Conservation (phyloP, 2,329 filamentous ascomycete genomes). For the Sclerotinia nivalis region DNA sequence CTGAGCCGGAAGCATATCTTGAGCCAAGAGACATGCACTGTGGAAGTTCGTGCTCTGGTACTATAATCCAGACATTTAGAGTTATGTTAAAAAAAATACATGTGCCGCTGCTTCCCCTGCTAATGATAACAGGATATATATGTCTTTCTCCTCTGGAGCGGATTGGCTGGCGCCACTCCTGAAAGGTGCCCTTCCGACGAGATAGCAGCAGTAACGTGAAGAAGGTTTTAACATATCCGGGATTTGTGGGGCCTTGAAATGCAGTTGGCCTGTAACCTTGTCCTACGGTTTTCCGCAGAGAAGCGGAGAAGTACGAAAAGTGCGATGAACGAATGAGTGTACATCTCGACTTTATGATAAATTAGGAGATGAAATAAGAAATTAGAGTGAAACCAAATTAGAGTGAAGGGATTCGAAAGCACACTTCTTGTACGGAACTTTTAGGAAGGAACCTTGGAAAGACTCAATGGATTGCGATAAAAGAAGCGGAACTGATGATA, state of each 20-base stretch:
- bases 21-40: slow-evolving; percentile 29
- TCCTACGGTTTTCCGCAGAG: background rate
- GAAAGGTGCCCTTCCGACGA: background rate
- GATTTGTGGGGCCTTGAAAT: background rate
- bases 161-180: background rate
- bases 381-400: background rate
- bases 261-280: slow-evolving; percentile 9
- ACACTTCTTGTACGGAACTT: too few species aligned
- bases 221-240: background rate
- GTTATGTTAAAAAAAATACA: slow-evolving; percentile 45
- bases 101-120: slow-evolving; percentile 52
- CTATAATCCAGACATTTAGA: slow-evolving; percentile 43
- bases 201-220: background rate
- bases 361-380: too few species aligned
- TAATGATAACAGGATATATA: slow-evolving; percentile 40
- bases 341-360: background rate
- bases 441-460: background rate
- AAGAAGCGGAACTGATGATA: background rate
- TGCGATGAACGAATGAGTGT: background rate
- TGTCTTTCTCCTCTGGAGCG: slow-evolving; percentile 13
- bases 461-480: background rate
- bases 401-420: background rate
- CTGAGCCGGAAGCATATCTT: slow-evolving; percentile 32
- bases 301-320: background rate
- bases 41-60: slow-evolving; percentile 14